Conservation (phyloP, 805 yeast genomes). For the Yarrowia sp. region DNA sequence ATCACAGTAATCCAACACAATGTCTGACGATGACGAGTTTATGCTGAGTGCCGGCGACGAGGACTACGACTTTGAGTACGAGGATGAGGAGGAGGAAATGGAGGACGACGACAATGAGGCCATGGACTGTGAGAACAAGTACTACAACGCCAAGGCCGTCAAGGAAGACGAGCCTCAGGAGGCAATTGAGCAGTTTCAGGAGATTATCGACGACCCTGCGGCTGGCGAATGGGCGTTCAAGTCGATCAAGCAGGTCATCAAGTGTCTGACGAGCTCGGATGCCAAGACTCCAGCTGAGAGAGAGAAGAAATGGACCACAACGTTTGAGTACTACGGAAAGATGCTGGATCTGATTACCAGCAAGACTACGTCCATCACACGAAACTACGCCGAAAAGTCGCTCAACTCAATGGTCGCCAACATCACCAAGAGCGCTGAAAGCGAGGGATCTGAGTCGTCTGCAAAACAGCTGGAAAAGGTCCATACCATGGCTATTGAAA, state of each 20-base stretch:
- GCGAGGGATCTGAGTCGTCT: slow-evolving; percentile 32
- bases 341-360: slow-evolving; percentile 42
- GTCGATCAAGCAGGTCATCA: slow-evolving; percentile 50
- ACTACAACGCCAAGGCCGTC: slow-evolving; percentile 52
- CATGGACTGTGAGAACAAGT: slow-evolving; percentile 47
- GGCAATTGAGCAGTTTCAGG: slow-evolving; percentile 48
- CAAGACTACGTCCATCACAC: slow-evolving; percentile 43
- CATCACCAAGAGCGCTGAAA: slow-evolving; percentile 43
- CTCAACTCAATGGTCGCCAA: slow-evolving; percentile 48
- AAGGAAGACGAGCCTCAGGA: slow-evolving; percentile 49
- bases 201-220: slow-evolving; percentile 46
- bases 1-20: slow-evolving; percentile 24
- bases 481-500: slow-evolving; percentile 45
- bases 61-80: slow-evolving; percentile 52
- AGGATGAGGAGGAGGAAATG: slow-evolving; percentile 50
- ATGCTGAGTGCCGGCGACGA: slow-evolving; percentile 53
- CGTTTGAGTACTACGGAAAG: slow-evolving; percentile 43
- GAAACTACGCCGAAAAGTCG: slow-evolving; percentile 51
- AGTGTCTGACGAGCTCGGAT: slow-evolving; percentile 43
- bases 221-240: slow-evolving; percentile 48
- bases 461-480: slow-evolving; percentile 44
- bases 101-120: slow-evolving; percentile 45
- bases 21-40: slow-evolving; percentile 53
- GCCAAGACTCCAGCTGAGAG: slow-evolving; percentile 33
- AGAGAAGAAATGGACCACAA: slow-evolving; percentile 42